A percentile compares a stretch with the other conserved stretches of the same genome.
Conservation (phyloP, 306 rosid genomes). For the Castanopsis chinensis region DNA sequence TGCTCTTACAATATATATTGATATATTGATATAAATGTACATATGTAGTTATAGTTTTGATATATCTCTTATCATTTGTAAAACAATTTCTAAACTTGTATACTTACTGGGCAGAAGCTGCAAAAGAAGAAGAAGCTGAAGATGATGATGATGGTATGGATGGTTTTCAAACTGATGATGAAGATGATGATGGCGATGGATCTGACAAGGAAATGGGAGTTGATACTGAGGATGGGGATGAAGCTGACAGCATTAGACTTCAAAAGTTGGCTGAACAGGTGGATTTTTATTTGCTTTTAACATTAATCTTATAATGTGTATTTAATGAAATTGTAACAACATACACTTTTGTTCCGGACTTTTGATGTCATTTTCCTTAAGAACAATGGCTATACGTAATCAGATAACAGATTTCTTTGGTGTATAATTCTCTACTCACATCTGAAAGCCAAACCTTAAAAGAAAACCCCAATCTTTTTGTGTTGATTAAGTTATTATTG, state of each 20-base stretch:
- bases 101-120: slow-evolving; percentile 58
- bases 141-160: slow-evolving; percentile 97
- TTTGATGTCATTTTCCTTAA: background rate
- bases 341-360: background rate
- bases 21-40: no score
- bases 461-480: background rate
- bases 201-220: slow-evolving; percentile 94
- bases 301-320: background rate
- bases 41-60: no score
- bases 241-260: slow-evolving; percentile 64
- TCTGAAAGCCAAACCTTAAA: background rate
- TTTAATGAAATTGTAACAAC: background rate
- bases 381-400: background rate
- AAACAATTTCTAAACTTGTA: background rate
- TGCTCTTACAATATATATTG: no score
- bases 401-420: background rate
- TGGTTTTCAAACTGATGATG: slow-evolving; percentile 85
- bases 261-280: slow-evolving; percentile 95
- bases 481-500: background rate
- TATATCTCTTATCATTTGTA: background rate
- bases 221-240: slow-evolving; percentile 86
- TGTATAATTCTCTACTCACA: background rate
- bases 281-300: background rate
- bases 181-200: slow-evolving; percentile 76
- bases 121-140: slow-evolving; percentile 82